Conservation (phyloP, 2,329 filamentous ascomycete species). For the Penicillium sp. region DNA sequence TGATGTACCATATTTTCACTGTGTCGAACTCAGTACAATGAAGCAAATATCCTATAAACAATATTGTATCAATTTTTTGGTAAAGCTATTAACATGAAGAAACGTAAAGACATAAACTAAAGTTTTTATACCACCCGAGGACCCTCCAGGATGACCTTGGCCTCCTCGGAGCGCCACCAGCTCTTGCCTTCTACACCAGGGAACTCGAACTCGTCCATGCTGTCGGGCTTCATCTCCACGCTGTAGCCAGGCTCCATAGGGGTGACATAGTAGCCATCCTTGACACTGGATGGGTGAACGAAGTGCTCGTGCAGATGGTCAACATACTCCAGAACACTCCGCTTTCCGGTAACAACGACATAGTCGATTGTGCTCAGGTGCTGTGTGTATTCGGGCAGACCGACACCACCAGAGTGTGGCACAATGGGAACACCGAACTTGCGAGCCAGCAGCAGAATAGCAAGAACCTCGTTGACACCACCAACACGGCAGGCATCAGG, state of each 20-base stretch:
- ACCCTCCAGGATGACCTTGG: conserved; percentile 69
- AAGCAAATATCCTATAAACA: not conserved
- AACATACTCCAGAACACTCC: conserved; percentile 83
- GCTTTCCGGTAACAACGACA: conserved; percentile 78
- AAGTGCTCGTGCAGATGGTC: conserved; percentile 95
- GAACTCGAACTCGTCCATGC: conserved; percentile 77
- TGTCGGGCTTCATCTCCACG: conserved; percentile 88
- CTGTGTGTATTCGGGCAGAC: conserved; percentile 90
- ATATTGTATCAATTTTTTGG: conserved; percentile 5
- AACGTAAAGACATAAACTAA: not conserved
- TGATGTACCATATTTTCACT: conserved; percentile 19
- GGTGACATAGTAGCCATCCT: conserved; percentile 84
- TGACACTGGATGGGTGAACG: conserved; percentile 74
- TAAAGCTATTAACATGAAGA: conserved; percentile 20
- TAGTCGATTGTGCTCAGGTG: conserved; percentile 93
- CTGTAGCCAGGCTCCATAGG: conserved; percentile 82
- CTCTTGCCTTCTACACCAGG: conserved; percentile 75
- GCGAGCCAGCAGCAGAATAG: conserved; percentile 78
- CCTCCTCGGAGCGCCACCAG: conserved; percentile 83
- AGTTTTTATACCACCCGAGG: conserved; percentile 33
- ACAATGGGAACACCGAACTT: conserved; percentile 75
- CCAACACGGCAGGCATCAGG: conserved; percentile 88
- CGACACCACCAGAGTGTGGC: conserved; percentile 85
- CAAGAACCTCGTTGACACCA: conserved; percentile 87
- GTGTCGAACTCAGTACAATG: not conserved